phyloP scores from a whole-genome alignment of 106 monocot genomes.

The Dendrobium huoshanense region DNA sequence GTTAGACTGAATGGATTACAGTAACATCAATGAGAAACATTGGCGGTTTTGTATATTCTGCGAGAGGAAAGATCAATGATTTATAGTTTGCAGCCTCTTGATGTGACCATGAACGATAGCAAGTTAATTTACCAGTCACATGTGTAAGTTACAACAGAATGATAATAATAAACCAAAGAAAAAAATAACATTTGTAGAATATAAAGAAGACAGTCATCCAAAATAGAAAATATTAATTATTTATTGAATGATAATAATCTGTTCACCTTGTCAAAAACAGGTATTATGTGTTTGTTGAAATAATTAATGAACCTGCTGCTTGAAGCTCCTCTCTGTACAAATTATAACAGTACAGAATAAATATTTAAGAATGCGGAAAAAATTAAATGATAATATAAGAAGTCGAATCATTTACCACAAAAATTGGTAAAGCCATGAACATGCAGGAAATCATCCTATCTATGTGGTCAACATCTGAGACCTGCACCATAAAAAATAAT shows the following conservation, averaged over 20 bases:
- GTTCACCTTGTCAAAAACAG: conserved; percentile 94
- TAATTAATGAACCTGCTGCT: conserved; percentile 89
- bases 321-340: conserved; percentile 78
- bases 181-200: neutral
- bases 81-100: neutral
- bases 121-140: neutral
- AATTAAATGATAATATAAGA: neutral
- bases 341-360: neutral
- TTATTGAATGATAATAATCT: neutral
- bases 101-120: neutral
- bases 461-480: conserved; percentile 85
- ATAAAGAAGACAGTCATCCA: neutral
- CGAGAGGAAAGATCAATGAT: neutral
- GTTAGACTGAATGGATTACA: neutral
- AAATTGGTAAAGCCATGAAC: conserved; percentile 94
- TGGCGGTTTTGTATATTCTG: neutral
- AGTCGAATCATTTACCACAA: conserved; percentile 41
- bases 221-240: neutral
- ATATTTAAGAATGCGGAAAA: neutral
- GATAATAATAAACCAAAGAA: neutral
- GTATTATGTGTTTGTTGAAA: conserved; percentile 80
- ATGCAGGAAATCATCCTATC: conserved; percentile 89
- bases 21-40: neutral
- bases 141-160: neutral
- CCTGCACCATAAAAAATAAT: conserved; percentile 40